Conservation (phyloP, 169 alveolate genomes). For the Plasmodium billcollinsi region DNA sequence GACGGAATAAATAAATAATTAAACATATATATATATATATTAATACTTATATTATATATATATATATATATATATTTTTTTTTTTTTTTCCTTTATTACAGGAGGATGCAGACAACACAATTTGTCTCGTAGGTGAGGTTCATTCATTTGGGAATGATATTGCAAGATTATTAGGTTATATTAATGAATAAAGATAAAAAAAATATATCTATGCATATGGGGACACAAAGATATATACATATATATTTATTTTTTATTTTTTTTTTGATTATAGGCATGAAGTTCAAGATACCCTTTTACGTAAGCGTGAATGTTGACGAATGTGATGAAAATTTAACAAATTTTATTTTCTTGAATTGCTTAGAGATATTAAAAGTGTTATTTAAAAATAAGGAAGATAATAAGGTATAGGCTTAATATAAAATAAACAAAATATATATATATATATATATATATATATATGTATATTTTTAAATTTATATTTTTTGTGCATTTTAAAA, state of each 20-base stretch:
- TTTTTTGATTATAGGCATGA: slow-evolving; percentile 22
- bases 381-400: background rate
- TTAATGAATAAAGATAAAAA: background rate
- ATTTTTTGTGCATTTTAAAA: too few species aligned
- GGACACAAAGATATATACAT: background rate
- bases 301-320: slow-evolving; percentile 72
- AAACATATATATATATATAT: background rate
- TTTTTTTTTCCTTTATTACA: slow-evolving; percentile 15
- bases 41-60: background rate
- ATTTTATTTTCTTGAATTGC: slow-evolving; percentile 54
- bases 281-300: slow-evolving; percentile 65
- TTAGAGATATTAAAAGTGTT: slow-evolving; percentile 35
- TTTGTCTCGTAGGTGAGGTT: slow-evolving; percentile 60
- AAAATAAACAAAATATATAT: background rate
- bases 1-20: background rate
- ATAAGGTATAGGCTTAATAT: background rate
- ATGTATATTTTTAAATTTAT: too few species aligned
- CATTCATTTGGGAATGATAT: slow-evolving; percentile 69
- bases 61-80: background rate
- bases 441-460: too few species aligned
- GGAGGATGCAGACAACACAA: slow-evolving; percentile 67
- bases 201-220: background rate
- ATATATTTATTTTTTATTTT: background rate
- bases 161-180: slow-evolving; percentile 46
- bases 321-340: slow-evolving; percentile 51